These are phyloP conservation scores for Yamagishiella unicocca DNA, from an alignment of 139 green algal genomes.

Conservation along the genomic window DNA sequence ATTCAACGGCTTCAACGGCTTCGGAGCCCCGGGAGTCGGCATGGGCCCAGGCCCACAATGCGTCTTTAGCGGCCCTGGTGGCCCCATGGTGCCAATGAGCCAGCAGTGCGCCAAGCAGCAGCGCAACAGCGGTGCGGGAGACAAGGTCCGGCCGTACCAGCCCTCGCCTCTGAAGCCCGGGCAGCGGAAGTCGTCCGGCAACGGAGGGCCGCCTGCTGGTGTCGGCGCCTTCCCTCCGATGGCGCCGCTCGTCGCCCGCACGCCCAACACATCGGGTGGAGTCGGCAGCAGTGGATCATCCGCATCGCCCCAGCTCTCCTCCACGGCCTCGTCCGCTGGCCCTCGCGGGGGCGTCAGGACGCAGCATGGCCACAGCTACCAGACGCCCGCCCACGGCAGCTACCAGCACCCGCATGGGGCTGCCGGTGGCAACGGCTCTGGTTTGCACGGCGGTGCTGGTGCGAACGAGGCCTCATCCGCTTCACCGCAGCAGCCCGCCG, in stretches of 20 bases:
- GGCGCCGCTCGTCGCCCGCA: not conserved
- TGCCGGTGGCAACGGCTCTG: not conserved
- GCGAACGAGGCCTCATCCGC: not conserved
- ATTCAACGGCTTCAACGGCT: slow-evolving; percentile 58
- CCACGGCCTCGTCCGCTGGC: not conserved
- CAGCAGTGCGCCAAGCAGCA: not conserved
- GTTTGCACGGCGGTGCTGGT: not conserved
- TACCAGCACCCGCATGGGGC: not conserved
- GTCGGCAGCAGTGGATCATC: no score
- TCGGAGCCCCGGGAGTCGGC: slow-evolving; percentile 14
- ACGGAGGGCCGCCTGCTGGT: not conserved
- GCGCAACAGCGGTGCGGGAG: slow-evolving; percentile 4
- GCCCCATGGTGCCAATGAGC: not conserved
- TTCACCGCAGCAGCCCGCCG: not conserved
- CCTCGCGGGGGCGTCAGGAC: not conserved
- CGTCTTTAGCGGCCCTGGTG: not conserved
- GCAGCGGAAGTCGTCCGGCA: slow-evolving; percentile 41
- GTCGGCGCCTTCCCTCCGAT: not conserved
- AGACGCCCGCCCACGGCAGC: not conserved
- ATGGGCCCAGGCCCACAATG: not conserved
- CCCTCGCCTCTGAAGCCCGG: slow-evolving; percentile 42
- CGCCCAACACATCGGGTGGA: no score
- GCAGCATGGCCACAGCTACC: not conserved
- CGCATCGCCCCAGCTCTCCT: not conserved
- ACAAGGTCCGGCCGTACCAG: slow-evolving; percentile 41